Evolutionary conservation across 1,284 basidiomycete species (phyloP), one percentile per base, ranked within the genome.

Genomic region (Golubevia sp.): DNA sequence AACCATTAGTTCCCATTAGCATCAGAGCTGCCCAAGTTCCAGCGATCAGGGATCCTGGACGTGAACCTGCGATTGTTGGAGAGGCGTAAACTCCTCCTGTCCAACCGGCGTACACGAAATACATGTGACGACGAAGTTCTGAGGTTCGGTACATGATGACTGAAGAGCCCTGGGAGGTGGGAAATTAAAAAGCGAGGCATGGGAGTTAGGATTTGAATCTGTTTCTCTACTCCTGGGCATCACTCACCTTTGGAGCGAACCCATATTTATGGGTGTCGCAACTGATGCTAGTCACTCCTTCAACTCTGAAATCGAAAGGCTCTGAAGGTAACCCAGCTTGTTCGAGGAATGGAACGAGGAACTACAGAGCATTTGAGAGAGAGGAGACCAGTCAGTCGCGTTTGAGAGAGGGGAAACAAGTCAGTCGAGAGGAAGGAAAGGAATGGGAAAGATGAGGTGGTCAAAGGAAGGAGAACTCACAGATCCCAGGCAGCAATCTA

Each of bases 361-460:
- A n/a, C n/a, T n/a, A n/a, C n/a, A n/a, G n/a, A n/a, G n/a, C n/a
- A n/a, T n/a, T n/a, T n/a, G n/a, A n/a, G n/a, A n/a, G n/a, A n/a
- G n/a, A 96, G 58, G 91, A 92, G 1, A 94, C 94, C 18, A 97
- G 87, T 83, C 94, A 97, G 84, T 93, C 94, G 74, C 95, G 2
- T 44, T 61, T 34, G 21, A 44, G 11, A 44, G 38, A 44, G 18
- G 38, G 18, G 18, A 18, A 44, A 44, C 38, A 18, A 8, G 18
- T 44, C 38, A 44, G 38, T 44, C 38, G 18, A 18, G 18, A 18
- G 11, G 18, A 44, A 8, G n/a, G n/a, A n/a, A n/a, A n/a, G n/a
- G n/a, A n/a, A n/a, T n/a, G n/a, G n/a, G n/a, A n/a, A n/a, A n/a
- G n/a, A n/a, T n/a, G n/a, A n/a, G n/a, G n/a, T n/a, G n/a, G n/a